Conservation (phyloP, 1,139 yeast species). For the Zygosaccharomyces pseudobailii region DNA sequence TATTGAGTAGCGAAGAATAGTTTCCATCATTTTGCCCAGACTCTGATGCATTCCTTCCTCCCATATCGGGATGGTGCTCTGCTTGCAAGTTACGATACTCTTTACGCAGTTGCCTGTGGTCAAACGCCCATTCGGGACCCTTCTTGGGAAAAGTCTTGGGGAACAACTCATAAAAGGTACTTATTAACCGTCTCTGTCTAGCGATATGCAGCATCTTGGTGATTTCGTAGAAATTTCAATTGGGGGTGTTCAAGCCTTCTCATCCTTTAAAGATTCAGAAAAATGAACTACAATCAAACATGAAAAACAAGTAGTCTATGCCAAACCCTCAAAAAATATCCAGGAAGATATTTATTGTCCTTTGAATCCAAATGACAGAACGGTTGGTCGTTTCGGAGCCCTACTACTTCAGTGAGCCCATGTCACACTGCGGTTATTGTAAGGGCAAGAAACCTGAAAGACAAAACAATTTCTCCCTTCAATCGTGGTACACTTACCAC, state of each 20-base stretch:
- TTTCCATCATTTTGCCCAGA: constrained; percentile 21
- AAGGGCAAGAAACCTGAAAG: constrained; percentile 41
- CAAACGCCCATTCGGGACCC: constrained; percentile 61
- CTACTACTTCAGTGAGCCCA: constrained; percentile 34
- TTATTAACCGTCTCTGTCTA: constrained; percentile 14
- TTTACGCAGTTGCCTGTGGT: constrained; percentile 51
- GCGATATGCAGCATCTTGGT: constrained; percentile 7
- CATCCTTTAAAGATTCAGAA: neutral
- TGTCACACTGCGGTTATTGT: constrained; percentile 59
- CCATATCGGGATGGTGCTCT: constrained; percentile 73
- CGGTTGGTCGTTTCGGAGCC: constrained; percentile 35
- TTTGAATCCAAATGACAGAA: constrained; percentile 6
- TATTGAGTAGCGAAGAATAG: constrained; percentile 50
- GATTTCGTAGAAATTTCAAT: neutral
- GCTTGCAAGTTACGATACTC: constrained; percentile 76
- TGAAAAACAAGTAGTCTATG: neutral
- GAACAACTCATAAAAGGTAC: constrained; percentile 53
- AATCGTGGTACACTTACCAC: constrained; percentile 25
- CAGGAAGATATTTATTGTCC: neutral
- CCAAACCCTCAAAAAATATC: neutral
- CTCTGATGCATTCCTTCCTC: constrained; percentile 32
- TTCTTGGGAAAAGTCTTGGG: constrained; percentile 70
- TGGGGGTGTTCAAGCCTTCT: neutral
- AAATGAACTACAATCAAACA: neutral
- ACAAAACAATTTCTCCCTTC: constrained; percentile 39